A percentile compares a stretch with the other conserved stretches of the same genome.
Conservation (phyloP, 805 yeast species). For the Brettanomyces naardenensis region DNA sequence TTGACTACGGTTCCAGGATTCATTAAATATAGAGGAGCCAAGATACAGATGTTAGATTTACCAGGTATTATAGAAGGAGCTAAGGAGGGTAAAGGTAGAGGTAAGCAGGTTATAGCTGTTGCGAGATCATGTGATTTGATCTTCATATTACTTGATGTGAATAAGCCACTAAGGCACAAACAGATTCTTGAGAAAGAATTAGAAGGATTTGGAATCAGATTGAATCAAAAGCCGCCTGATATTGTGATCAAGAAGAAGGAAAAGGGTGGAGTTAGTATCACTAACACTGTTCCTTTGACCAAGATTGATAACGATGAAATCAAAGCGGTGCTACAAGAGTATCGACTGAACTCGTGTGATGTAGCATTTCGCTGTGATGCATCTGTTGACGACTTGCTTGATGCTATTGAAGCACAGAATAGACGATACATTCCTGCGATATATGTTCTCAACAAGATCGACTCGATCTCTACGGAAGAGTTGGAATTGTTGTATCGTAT, state of each 20-base stretch:
- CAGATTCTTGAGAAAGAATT: slow-evolving; percentile 89
- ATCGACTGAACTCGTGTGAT: slow-evolving; percentile 91
- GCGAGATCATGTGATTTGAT: slow-evolving; percentile 95
- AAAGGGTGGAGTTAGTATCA: slow-evolving; percentile 90
- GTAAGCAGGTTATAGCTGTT: slow-evolving; percentile 96
- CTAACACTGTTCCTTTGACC: slow-evolving; percentile 88
- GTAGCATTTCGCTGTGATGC: slow-evolving; percentile 97
- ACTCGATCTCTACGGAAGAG: slow-evolving; percentile 89
- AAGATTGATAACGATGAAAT: slow-evolving; percentile 89
- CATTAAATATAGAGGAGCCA: slow-evolving; percentile 93
- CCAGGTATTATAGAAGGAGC: slow-evolving; percentile 93
- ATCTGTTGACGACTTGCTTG: slow-evolving; percentile 93
- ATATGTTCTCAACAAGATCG: slow-evolving; percentile 92
- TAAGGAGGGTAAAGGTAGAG: slow-evolving; percentile 86
- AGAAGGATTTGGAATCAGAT: slow-evolving; percentile 95
- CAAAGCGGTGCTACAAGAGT: slow-evolving; percentile 93
- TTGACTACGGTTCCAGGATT: slow-evolving; percentile 97
- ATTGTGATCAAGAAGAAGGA: slow-evolving; percentile 88
- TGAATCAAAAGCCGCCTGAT: slow-evolving; percentile 89
- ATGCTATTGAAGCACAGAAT: slow-evolving; percentile 81
- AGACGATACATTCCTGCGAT: slow-evolving; percentile 94
- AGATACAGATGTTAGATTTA: slow-evolving; percentile 89
- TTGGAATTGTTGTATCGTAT: slow-evolving; percentile 83
- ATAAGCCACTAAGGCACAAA: slow-evolving; percentile 92
- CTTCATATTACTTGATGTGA: slow-evolving; percentile 91